Conservation (phyloP, 306 rosid species). For the Urtica urens region DNA sequence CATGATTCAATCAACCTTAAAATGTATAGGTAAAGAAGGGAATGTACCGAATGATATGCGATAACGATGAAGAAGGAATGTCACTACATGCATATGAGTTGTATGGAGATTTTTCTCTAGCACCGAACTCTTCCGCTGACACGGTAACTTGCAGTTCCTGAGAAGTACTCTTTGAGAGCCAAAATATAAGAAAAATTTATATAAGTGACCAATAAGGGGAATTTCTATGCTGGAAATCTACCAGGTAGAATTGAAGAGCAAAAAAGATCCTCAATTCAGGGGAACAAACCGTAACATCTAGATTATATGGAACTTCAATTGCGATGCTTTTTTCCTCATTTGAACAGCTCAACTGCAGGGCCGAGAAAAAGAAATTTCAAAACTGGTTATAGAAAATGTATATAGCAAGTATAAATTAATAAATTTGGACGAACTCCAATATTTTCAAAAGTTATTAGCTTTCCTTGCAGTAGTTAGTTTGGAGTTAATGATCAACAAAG, state of each 20-base stretch:
- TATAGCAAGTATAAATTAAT: no score
- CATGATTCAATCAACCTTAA: background rate
- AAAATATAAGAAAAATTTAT: constrained; percentile 17
- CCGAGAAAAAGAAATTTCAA: constrained; percentile 6
- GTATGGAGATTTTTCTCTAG: constrained; percentile 41
- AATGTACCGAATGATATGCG: constrained; percentile 45
- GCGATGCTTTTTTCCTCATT: constrained; percentile 42
- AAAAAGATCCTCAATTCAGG: constrained; percentile 1
- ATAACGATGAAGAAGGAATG: constrained; percentile 36
- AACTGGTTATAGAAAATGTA: constrained; percentile 6
- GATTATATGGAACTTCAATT: constrained; percentile 34
- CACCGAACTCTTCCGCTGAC: constrained; percentile 56
- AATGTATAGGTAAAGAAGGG: constrained; percentile 16
- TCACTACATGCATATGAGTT: constrained; percentile 24
- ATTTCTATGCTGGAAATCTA: no score
- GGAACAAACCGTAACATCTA: constrained; percentile 45
- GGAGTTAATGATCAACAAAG: no score
- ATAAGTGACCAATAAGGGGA: constrained; percentile 19
- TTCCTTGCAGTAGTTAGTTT: no score
- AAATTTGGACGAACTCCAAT: no score
- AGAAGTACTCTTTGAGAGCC: constrained; percentile 27
- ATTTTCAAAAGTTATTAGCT: no score
- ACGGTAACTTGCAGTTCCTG: constrained; percentile 43
- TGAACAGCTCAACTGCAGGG: constrained; percentile 52
- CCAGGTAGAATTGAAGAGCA: no score